Base-by-base conservation (phyloP, 139 green algal genomes). In the Chlamydomonas urium region DNA sequence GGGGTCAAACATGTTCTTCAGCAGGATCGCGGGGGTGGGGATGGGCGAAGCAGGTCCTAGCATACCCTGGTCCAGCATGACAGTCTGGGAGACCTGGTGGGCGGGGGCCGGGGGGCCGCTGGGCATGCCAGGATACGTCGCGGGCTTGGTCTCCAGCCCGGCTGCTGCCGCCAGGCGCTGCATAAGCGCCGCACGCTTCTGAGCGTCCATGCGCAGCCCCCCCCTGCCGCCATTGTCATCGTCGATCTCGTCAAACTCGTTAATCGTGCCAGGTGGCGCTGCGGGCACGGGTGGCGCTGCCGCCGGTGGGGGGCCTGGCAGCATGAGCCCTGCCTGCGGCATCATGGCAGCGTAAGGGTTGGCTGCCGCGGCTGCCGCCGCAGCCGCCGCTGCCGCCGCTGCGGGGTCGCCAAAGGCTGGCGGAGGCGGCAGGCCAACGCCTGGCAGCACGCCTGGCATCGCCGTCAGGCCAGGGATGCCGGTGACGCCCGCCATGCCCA, bases 1-100 rank as follows among this genome's bases (percentile, higher is more conserved):
- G 3, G 93, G 85, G 74, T 93, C 78, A 73, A 97, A 98, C 87
- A 97, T 93, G 85, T 97, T 97, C 75, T 97, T 97, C 50, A 98
- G 82, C 68, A 98, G 84, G 36, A 98, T 63, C 75, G 33, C 60
- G 61, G 81, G 86, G 28, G 94, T 97, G 31, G 94, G 89, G 62
- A 96, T 94, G 28, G 94, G 94, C 14, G 88, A 96, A 0, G 89
- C 80, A 2, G 93, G 91, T 0, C 93, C 93, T 47, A 98, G 81
- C 34, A 96, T 10, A 47, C 91, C 92, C 78, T 97, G 93, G 66
- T 76, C 71, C 37, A 73, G 74, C 31, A 71, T 31, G 50, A 81
- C 61, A 19, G 47, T 45, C 5, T 33, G 21, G 3, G 24, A 33
- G 26, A 71, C 63, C 60, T 65, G 73, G 1, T 73, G 62, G 26